Conservation (phyloP, 139 green algal species). For the Asterochloris sp. region DNA sequence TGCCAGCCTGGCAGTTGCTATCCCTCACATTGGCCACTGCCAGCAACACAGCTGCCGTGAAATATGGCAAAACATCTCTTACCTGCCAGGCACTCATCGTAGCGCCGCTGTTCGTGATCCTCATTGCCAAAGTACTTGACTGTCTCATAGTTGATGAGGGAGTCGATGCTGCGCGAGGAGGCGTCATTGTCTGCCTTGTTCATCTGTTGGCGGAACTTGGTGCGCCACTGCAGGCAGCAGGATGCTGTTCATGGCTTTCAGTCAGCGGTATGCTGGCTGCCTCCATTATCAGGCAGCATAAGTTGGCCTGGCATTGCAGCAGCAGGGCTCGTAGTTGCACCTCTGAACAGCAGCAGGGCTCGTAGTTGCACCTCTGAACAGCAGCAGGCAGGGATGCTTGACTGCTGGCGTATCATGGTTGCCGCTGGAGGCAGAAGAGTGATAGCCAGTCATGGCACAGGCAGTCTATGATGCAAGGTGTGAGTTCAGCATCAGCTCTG, state of each 20-base stretch:
- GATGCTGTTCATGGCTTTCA: background rate
- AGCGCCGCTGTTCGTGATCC: constrained; percentile 70
- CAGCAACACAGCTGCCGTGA: too few species aligned
- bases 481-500: too few species aligned
- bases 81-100: constrained; percentile 77
- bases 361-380: background rate
- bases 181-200: constrained; percentile 78
- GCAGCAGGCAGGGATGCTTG: too few species aligned
- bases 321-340: background rate
- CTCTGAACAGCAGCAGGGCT: background rate
- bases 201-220: constrained; percentile 81
- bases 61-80: background rate
- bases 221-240: constrained; percentile 66
- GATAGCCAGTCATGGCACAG: too few species aligned
- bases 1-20: too few species aligned
- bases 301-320: background rate
- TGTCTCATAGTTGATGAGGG: constrained; percentile 97
- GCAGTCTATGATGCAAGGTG: too few species aligned
- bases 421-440: too few species aligned
- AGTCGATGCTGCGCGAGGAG: constrained; percentile 74
- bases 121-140: constrained; percentile 95
- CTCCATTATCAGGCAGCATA: background rate
- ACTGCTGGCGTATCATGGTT: too few species aligned
- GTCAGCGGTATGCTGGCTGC: background rate
- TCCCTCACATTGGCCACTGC: too few species aligned